Evolutionary conservation across 257 asterid genomes (phyloP).

Genomic region (Cordia subcordata): DNA sequence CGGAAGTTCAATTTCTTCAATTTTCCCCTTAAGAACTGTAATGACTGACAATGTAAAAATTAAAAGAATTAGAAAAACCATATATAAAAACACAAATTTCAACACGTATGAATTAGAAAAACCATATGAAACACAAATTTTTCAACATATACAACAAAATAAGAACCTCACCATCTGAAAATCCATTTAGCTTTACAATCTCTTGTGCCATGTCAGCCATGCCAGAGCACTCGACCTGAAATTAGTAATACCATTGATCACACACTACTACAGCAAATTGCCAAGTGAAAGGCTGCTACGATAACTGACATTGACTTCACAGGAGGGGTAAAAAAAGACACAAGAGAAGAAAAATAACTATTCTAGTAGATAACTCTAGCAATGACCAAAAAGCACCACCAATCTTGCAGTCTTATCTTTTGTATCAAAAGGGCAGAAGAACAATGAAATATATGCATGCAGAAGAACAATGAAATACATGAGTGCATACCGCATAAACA

Average conservation of each 20-base stretch:
- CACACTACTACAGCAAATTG: constrained; percentile 2
- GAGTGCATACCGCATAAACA: constrained; percentile 47
- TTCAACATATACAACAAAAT: neutral
- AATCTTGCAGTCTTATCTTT: too few species aligned
- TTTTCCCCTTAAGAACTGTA: constrained; percentile 87
- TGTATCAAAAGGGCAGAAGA: too few species aligned
- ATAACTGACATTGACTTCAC: too few species aligned
- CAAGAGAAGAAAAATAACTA: too few species aligned
- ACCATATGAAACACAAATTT: neutral
- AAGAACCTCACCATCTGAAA: constrained; percentile 56
- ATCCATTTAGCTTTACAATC: constrained; percentile 72
- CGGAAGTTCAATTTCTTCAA: constrained; percentile 96
- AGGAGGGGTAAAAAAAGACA: too few species aligned
- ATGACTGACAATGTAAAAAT: constrained; percentile 46
- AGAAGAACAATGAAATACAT: neutral
- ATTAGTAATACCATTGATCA: constrained; percentile 7
- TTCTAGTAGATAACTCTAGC: neutral
- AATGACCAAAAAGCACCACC: too few species aligned
- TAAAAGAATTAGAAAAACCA: constrained; percentile 1
- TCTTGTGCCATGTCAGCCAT: constrained; percentile 91
- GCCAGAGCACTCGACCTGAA: constrained; percentile 94
- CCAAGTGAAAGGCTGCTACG: neutral
- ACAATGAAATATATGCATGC: constrained; percentile 1
- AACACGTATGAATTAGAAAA: neutral
- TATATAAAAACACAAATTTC: neutral